Evolutionary conservation across 2,329 filamentous ascomycete species (phyloP), one percentile per base, ranked within the genome.

Genomic region (Stromatinia cepivora): DNA sequence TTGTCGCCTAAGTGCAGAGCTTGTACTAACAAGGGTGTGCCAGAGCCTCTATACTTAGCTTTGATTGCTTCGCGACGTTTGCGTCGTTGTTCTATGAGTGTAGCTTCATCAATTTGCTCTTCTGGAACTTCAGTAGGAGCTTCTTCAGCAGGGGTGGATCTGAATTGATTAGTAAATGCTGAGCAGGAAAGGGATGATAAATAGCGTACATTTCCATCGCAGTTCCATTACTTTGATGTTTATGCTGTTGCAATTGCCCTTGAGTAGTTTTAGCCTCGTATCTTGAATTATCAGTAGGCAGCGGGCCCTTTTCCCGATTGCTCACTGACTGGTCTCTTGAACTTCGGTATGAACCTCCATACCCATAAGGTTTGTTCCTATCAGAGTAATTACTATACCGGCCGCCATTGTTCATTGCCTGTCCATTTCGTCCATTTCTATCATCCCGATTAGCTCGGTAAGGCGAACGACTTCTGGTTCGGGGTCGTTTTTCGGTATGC

Each of bases 61-160:
- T 93, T 87, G 72, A 97, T 91, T 73, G 92, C 92, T 81, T 95
- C 92, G 73, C 94, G 90, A 70, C 91, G 88, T 78, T 91, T 93
- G 39, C 93, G 90, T 68, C 94, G 91, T 76, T 93, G 90, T 79
- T 96, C 92, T 76, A 97, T 91, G 76, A 94, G 85, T 74, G 91
- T 89, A 72, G 91, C 91, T 81, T 96, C 92, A 79, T 96, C 91
- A 74, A 93, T 78, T n/a, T 86, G 84, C 74, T 88, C 84, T 69
- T 86, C 84, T 81, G 83, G 71, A 58, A 70, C 67, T 69, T 86
- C 83, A 73, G 78, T 73, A 77, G 81, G 74, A 68, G 72, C 71
- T 74, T 73, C 72, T 78, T 77, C 73, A 78, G 72, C 67, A 76
- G 59, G 64, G 36, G 52, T 66, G 39, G 48, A 67, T 59, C 72